Conservation (phyloP, 805 yeast genomes). For the Hanseniaspora osmophila region DNA sequence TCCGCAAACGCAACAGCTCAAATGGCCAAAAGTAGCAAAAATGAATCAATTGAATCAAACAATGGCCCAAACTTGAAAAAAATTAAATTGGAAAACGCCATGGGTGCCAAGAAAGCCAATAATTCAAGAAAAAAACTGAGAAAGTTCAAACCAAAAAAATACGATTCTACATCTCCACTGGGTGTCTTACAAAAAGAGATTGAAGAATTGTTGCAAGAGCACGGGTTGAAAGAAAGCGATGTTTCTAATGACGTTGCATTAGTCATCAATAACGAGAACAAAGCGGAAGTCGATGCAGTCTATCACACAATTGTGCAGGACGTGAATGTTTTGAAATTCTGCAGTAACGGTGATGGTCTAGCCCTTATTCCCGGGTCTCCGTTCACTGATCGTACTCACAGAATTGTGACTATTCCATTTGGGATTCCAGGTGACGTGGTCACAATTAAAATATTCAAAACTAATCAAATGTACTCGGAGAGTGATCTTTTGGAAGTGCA, state of each 20-base stretch:
- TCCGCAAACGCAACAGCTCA: too few species aligned
- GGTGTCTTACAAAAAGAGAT: slow-evolving; percentile 48
- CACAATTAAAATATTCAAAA: slow-evolving; percentile 55
- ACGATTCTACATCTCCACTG: background rate
- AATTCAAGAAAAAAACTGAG: background rate
- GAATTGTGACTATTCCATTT: slow-evolving; percentile 72
- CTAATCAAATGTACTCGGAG: slow-evolving; percentile 62
- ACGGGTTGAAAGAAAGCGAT: slow-evolving; percentile 29
- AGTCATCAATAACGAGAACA: slow-evolving; percentile 37
- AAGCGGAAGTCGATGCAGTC: slow-evolving; percentile 24
- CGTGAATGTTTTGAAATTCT: slow-evolving; percentile 42
- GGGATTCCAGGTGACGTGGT: slow-evolving; percentile 78
- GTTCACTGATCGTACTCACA: slow-evolving; percentile 28
- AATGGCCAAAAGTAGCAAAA: slow-evolving; percentile 1
- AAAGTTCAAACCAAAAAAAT: background rate
- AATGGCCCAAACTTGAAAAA: background rate
- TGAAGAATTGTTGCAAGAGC: slow-evolving; percentile 34
- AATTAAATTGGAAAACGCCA: background rate
- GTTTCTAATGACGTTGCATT: slow-evolving; percentile 57
- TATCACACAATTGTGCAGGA: slow-evolving; percentile 47
- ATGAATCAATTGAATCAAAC: background rate
- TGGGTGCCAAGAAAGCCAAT: background rate
- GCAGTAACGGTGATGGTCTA: slow-evolving; percentile 82
- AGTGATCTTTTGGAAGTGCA: slow-evolving; percentile 51
- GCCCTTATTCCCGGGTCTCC: slow-evolving; percentile 52